phyloP scores from a whole-genome alignment of 176 grass and related monocot genomes.

The Tillandsia fasciculata region DNA sequence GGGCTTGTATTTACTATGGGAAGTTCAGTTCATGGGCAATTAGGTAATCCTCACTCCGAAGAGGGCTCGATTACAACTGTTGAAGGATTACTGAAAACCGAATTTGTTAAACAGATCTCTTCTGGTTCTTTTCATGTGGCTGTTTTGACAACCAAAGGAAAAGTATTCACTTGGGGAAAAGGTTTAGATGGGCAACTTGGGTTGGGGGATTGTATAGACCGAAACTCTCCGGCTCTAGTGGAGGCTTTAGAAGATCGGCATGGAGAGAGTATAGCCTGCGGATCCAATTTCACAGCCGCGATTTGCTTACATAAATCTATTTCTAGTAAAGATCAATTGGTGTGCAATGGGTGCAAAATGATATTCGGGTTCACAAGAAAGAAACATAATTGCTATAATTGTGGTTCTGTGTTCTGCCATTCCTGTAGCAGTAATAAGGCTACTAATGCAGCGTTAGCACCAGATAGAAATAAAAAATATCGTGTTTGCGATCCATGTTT shows the following conservation, averaged over 20 bases:
- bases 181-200: slow-evolving; percentile 81
- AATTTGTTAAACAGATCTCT: slow-evolving; percentile 77
- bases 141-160: slow-evolving; percentile 53
- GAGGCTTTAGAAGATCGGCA: slow-evolving; percentile 59
- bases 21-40: slow-evolving; percentile 59
- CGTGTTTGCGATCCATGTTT: slow-evolving; percentile 75
- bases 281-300: slow-evolving; percentile 61
- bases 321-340: slow-evolving; percentile 64
- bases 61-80: slow-evolving; percentile 50
- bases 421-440: slow-evolving; percentile 71
- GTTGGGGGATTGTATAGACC: slow-evolving; percentile 58
- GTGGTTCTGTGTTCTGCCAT: slow-evolving; percentile 78
- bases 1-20: slow-evolving; percentile 77
- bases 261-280: slow-evolving; percentile 82
- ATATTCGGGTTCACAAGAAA: slow-evolving; percentile 81
- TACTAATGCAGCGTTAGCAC: slow-evolving; percentile 53
- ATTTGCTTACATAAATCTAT: slow-evolving; percentile 74
- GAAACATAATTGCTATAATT: slow-evolving; percentile 88
- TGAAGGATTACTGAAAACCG: slow-evolving; percentile 65
- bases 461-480: slow-evolving; percentile 49
- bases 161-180: slow-evolving; percentile 91
- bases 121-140: slow-evolving; percentile 70
- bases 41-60: slow-evolving; percentile 56
- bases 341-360: slow-evolving; percentile 65
- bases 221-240: slow-evolving; percentile 60